Base-by-base conservation (phyloP, 352 stramenopile species). In the Globisporangium nunn region DNA sequence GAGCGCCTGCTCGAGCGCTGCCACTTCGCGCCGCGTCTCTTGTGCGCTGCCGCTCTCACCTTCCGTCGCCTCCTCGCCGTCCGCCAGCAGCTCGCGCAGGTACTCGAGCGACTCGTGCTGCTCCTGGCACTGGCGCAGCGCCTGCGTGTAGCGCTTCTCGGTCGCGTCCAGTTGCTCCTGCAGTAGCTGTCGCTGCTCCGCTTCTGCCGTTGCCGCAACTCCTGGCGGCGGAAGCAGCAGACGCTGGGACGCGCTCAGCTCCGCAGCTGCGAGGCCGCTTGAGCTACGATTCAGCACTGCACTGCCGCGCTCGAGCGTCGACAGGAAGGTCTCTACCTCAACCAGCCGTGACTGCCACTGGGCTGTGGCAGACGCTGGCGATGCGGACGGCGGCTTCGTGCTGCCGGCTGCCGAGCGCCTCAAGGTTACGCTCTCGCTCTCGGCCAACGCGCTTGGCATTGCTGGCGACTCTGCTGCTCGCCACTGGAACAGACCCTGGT, bases 61-160 rank as follows among this genome's bases (percentile, higher is more conserved):
- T 49, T 30, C 44, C 3, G 6, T 37, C n/a, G 10, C 29, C 6
- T 50, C 17, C 47, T 77, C 67, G 45, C 84, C 73, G 39, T 87
- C 68, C n/a, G 61, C 61, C 17, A 87, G 58, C 55, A 84, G 63
- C 57, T 87, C 76, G 45, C 71, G 72, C 52, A 75, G 68, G 49
- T 85, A 87, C 48, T 85, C 77, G 50, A 79, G 75, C 15, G 70
- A 78, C 50, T 87, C 72, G 14, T 71, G 73, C 51, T 87, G 77
- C 56, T 86, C 74, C 55, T 87, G 66, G 56, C 83, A 66, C 55
- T 88, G 76, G n/a, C 74, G 70, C 48, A 91, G 53, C 49, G 86
- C 80, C 50, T 88, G 73, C 46, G 81, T 58, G 62, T 91, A 87
- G 23, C 86, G 56, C 58, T 89, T 88, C 64, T 91, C 81, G 14